phyloP scores from a whole-genome alignment of 140 eudicot genomes.

The Stevia rebaudiana region DNA sequence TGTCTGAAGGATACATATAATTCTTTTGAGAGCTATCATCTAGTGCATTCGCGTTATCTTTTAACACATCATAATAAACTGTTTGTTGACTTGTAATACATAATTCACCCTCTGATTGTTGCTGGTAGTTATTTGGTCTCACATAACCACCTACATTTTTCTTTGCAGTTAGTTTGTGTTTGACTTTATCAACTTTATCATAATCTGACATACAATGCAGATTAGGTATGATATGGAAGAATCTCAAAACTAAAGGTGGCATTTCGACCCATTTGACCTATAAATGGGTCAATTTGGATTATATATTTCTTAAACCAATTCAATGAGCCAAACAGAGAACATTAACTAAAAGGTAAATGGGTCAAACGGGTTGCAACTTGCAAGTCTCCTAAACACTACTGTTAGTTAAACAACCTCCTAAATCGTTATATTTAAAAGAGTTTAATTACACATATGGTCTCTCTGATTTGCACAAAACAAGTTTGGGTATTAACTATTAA shows the following conservation, averaged over 20 bases:
- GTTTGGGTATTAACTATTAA: no score
- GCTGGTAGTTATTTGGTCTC: constrained; percentile 29
- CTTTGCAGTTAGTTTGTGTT: constrained; percentile 21
- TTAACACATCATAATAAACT: constrained; percentile 47
- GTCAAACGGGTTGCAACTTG: background rate
- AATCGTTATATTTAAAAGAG: background rate
- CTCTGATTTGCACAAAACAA: no score
- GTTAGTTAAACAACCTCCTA: background rate
- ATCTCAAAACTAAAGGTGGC: background rate
- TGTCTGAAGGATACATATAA: constrained; percentile 24
- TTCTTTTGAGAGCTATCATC: constrained; percentile 28
- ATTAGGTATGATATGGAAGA: background rate
- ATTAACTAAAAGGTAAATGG: background rate
- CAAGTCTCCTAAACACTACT: background rate
- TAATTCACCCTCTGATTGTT: constrained; percentile 18
- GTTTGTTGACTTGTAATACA: constrained; percentile 24
- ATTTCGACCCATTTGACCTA: background rate
- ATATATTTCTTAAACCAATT: background rate
- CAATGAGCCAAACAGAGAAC: background rate
- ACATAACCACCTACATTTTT: constrained; percentile 45
- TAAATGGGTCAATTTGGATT: background rate
- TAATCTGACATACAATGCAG: background rate
- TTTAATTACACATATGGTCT: no score
- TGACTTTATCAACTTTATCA: constrained; percentile 2
- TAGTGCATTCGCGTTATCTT: constrained; percentile 22